Evolutionary conservation across 805 yeast genomes (phyloP).

Genomic region (Monosporozyma aerobia): DNA sequence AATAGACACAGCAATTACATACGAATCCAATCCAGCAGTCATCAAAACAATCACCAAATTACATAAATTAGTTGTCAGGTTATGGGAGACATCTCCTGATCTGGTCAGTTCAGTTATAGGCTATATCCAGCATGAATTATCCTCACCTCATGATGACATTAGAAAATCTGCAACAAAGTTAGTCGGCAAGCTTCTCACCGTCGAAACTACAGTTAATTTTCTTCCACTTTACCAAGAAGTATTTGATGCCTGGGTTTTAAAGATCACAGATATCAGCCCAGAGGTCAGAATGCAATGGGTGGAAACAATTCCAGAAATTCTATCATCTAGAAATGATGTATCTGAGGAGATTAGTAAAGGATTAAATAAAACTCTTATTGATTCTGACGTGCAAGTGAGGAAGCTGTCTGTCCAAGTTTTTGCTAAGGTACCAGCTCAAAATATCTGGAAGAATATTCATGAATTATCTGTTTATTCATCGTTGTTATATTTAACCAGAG

Average conservation of each 20-base stretch:
- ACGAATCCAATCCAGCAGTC: slow-evolving; percentile 8
- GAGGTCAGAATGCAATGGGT: slow-evolving; percentile 65
- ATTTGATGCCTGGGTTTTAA: slow-evolving; percentile 65
- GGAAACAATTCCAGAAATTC: slow-evolving; percentile 41
- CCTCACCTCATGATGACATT: slow-evolving; percentile 55
- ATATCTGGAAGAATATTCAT: slow-evolving; percentile 41
- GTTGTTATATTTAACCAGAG: slow-evolving; percentile 58
- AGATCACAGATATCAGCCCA: slow-evolving; percentile 59
- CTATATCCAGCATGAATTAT: slow-evolving; percentile 67
- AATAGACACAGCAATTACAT: slow-evolving; percentile 9
- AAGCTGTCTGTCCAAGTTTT: slow-evolving; percentile 48
- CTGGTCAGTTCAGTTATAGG: slow-evolving; percentile 67
- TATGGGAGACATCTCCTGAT: slow-evolving; percentile 77
- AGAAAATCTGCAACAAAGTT: slow-evolving; percentile 65
- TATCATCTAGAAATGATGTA: slow-evolving; percentile 38
- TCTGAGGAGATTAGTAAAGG: slow-evolving; percentile 47
- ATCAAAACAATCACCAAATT: slow-evolving; percentile 44
- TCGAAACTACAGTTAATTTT: slow-evolving; percentile 46
- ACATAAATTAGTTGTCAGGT: slow-evolving; percentile 51
- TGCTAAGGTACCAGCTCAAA: slow-evolving; percentile 36
- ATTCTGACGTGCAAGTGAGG: slow-evolving; percentile 67
- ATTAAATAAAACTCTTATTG: slow-evolving; percentile 58
- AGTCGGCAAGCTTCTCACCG: slow-evolving; percentile 54
- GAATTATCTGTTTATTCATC: slow-evolving; percentile 42
- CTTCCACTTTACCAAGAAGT: slow-evolving; percentile 47